phyloP scores from a whole-genome alignment of 2,329 filamentous ascomycete genomes.

The Phialocephala subalpina region DNA sequence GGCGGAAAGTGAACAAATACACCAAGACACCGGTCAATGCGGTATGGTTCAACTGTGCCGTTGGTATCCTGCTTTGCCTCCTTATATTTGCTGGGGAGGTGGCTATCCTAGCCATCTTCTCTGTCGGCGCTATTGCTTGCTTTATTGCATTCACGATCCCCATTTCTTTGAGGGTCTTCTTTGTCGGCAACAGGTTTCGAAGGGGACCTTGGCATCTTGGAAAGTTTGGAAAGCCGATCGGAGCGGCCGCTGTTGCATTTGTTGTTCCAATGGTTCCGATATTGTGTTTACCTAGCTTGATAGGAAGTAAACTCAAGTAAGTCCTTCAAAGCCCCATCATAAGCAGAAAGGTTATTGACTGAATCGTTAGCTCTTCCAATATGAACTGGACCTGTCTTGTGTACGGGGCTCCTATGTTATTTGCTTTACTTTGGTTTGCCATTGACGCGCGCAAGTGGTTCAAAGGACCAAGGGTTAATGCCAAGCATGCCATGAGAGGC shows the following conservation, averaged over 20 bases:
- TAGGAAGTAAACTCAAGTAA: conserved; percentile 55
- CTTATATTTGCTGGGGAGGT: conserved; percentile 68
- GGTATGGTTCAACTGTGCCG: conserved; percentile 67
- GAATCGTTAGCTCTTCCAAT: conserved; percentile 39
- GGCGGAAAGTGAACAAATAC: conserved; percentile 63
- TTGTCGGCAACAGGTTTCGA: conserved; percentile 68
- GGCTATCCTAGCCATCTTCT: conserved; percentile 71
- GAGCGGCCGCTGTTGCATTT: conserved; percentile 61
- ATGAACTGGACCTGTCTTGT: conserved; percentile 75
- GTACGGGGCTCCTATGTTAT: conserved; percentile 66
- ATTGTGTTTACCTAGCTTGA: conserved; percentile 66
- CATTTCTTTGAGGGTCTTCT: conserved; percentile 63
- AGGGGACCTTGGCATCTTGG: conserved; percentile 73
- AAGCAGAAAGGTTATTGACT: no score
- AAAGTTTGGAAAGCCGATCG: conserved; percentile 62
- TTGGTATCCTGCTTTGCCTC: conserved; percentile 64
- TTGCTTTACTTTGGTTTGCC: conserved; percentile 65
- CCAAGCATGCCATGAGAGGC: conserved; percentile 47
- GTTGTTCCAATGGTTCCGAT: conserved; percentile 72
- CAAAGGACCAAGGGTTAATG: conserved; percentile 70
- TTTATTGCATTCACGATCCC: conserved; percentile 66
- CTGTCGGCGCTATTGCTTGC: conserved; percentile 69
- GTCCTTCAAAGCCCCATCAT: no score
- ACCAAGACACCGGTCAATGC: conserved; percentile 73
- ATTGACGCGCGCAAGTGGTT: conserved; percentile 70